phyloP scores from a whole-genome alignment of 495 filamentous ascomycete genomes.

The Parathielavia hyrcaniae region DNA sequence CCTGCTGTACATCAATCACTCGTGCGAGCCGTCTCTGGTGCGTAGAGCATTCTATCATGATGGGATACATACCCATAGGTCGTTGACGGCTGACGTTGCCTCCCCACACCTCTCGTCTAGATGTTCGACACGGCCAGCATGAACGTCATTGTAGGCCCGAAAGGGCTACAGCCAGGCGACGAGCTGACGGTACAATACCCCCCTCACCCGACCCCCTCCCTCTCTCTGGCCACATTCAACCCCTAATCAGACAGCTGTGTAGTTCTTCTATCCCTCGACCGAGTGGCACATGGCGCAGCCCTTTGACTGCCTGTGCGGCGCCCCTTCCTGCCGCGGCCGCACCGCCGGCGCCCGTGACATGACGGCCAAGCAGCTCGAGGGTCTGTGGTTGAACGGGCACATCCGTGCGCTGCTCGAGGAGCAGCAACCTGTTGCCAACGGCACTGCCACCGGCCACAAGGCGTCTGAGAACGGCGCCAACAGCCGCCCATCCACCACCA shows the following conservation, averaged over 20 bases:
- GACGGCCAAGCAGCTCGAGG: constrained; percentile 39
- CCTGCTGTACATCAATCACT: constrained; percentile 70
- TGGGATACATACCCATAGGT: not conserved
- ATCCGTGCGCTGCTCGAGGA: constrained; percentile 48
- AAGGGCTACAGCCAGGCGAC: constrained; percentile 53
- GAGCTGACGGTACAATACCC: constrained; percentile 58
- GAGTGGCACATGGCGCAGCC: constrained; percentile 72
- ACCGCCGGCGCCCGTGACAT: constrained; percentile 53
- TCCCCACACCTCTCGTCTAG: constrained; percentile 17
- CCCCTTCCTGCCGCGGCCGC: constrained; percentile 43
- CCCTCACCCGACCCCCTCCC: constrained; percentile 7
- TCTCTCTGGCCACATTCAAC: not conserved
- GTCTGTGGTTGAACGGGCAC: constrained; percentile 50
- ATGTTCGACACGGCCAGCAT: constrained; percentile 62
- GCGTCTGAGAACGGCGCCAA: constrained; percentile 12
- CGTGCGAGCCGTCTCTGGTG: constrained; percentile 59
- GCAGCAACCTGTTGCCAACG: constrained; percentile 13
- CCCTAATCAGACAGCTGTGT: constrained; percentile 12
- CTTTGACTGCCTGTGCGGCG: constrained; percentile 61
- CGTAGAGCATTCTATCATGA: not conserved
- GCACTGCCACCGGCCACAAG: not conserved
- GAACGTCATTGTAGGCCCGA: constrained; percentile 55
- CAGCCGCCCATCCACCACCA: not conserved
- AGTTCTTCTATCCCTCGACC: constrained; percentile 71
- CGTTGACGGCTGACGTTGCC: not conserved